These are phyloP conservation scores for Cenchrus fungigraminus DNA, from an alignment of 176 grass and related monocot species.

Conservation along the genomic window DNA sequence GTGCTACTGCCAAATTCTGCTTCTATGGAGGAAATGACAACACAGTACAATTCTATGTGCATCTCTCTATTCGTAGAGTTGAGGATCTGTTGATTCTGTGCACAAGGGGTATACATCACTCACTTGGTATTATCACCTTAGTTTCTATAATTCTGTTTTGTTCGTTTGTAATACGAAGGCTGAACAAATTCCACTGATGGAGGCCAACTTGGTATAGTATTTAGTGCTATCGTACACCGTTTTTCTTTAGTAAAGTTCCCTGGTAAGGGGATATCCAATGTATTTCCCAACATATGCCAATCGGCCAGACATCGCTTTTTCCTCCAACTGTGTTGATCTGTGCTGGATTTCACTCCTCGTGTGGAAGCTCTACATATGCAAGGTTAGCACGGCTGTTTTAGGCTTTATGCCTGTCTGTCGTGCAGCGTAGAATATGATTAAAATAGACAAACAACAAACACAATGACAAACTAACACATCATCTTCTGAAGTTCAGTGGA, in stretches of 20 bases:
- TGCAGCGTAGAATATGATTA: slow-evolving; percentile 73
- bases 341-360: slow-evolving; percentile 74
- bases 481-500: slow-evolving; percentile 13
- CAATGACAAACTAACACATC: slow-evolving; percentile 24
- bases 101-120: slow-evolving; percentile 27
- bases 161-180: slow-evolving; percentile 42
- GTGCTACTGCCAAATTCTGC: slow-evolving; percentile 26
- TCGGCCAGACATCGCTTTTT: slow-evolving; percentile 60
- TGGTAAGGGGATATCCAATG: slow-evolving; percentile 83
- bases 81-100: slow-evolving; percentile 26
- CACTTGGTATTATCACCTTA: slow-evolving; percentile 43
- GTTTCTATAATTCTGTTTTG: slow-evolving; percentile 40
- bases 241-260: slow-evolving; percentile 61
- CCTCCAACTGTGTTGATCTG: slow-evolving; percentile 68
- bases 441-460: slow-evolving; percentile 40
- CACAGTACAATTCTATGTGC: slow-evolving; percentile 7
- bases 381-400: slow-evolving; percentile 99
- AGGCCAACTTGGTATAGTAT: slow-evolving; percentile 54
- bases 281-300: slow-evolving; percentile 55
- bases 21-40: slow-evolving; percentile 32
- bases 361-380: slow-evolving; percentile 71
- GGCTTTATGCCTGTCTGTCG: slow-evolving; percentile 95
- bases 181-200: slow-evolving; percentile 40
- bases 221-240: slow-evolving; percentile 37
- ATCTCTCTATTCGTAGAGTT: slow-evolving; percentile 45